Evolutionary conservation across 2,329 filamentous ascomycete species (phyloP).

Genomic region (Pseudogymnoascus verrucosus): DNA sequence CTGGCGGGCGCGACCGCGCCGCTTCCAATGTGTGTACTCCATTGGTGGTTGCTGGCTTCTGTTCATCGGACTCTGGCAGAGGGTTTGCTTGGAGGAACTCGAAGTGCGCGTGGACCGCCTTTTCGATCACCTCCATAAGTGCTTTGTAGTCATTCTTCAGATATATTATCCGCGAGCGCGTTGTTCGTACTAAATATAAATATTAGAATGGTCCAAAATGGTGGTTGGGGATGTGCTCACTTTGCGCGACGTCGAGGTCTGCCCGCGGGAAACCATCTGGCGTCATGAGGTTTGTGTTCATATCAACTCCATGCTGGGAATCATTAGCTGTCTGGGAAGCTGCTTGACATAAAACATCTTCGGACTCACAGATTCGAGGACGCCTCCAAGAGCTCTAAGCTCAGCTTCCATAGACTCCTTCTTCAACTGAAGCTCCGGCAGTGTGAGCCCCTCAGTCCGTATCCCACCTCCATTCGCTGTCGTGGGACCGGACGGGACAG

Average conservation of each 20-base stretch:
- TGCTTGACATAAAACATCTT: not conserved
- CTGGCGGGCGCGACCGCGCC: slow-evolving; percentile 24
- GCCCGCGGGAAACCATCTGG: slow-evolving; percentile 86
- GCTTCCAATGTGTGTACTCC: slow-evolving; percentile 27
- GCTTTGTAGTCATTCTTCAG: slow-evolving; percentile 90
- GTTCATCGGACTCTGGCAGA: slow-evolving; percentile 21
- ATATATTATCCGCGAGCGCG: slow-evolving; percentile 78
- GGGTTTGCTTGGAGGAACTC: slow-evolving; percentile 54
- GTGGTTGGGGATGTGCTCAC: slow-evolving; percentile 39
- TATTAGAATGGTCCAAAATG: not conserved
- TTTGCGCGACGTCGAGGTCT: slow-evolving; percentile 92
- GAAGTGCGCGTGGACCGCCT: slow-evolving; percentile 82
- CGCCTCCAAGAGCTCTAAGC: slow-evolving; percentile 71
- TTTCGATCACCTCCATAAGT: slow-evolving; percentile 76
- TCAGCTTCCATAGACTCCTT: slow-evolving; percentile 83
- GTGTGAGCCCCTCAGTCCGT: slow-evolving; percentile 54
- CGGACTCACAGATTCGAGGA: slow-evolving; percentile 72
- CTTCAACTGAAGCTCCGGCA: slow-evolving; percentile 72
- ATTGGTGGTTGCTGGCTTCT: slow-evolving; percentile 18
- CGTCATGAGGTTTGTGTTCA: slow-evolving; percentile 82
- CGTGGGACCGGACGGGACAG: slow-evolving; percentile 69
- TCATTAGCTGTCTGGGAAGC: slow-evolving; percentile 13
- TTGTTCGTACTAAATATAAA: slow-evolving; percentile 69
- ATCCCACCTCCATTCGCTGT: slow-evolving; percentile 53
- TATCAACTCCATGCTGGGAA: slow-evolving; percentile 76